phyloP scores from a whole-genome alignment of 202 grass and related monocot genomes.

The Miscanthus sacchariflorus region DNA sequence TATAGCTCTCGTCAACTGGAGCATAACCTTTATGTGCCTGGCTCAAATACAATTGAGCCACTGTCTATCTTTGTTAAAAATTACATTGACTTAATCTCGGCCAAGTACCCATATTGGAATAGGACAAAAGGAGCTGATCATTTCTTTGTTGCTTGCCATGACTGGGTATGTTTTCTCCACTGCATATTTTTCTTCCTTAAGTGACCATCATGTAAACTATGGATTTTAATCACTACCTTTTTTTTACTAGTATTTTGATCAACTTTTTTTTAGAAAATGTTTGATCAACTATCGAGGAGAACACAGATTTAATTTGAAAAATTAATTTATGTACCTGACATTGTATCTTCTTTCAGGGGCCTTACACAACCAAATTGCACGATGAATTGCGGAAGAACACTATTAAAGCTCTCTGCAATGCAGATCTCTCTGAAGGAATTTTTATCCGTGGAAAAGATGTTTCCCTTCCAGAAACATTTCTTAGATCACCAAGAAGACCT shows the following conservation, averaged over 20 bases:
- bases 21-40: conserved; percentile 76
- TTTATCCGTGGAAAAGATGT: conserved; percentile 81
- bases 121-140: conserved; percentile 84
- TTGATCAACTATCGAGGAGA: background rate
- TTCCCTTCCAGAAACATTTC: conserved; percentile 91
- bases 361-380: conserved; percentile 86
- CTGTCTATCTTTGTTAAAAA: conserved; percentile 76
- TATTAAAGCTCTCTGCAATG: conserved; percentile 91
- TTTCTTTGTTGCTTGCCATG: conserved; percentile 96
- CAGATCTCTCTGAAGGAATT: conserved; percentile 86
- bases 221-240: background rate
- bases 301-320: background rate
- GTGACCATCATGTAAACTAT: background rate
- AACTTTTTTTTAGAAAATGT: background rate
- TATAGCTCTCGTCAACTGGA: conserved; percentile 81
- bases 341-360: conserved; percentile 48
- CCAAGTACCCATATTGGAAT: conserved; percentile 88
- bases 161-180: conserved; percentile 76
- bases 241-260: background rate
- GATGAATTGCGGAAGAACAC: conserved; percentile 76
- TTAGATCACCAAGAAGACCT: conserved; percentile 80
- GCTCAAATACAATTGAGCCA: conserved; percentile 70
- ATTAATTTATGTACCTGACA: background rate
- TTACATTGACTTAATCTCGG: conserved; percentile 78
- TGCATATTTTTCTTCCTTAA: conserved; percentile 33